Percentiles rank a stretch among this genome's conserved stretches.
These are phyloP conservation scores for Saturnispora saitoi DNA, from an alignment of 805 yeast species.

Conservation along the genomic window DNA sequence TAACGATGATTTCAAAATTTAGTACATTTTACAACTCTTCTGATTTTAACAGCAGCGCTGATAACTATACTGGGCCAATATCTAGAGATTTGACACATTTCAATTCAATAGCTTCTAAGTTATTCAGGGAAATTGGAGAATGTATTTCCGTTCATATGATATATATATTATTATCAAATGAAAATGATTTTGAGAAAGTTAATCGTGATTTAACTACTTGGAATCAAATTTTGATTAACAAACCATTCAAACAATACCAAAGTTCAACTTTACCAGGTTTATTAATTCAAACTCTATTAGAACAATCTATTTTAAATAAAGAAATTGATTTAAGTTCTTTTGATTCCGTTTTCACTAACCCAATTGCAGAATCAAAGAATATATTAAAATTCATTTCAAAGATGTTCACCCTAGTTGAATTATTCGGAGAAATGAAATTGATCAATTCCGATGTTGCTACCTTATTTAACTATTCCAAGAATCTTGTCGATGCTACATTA, in stretches of 20 bases:
- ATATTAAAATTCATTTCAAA: conserved; percentile 22
- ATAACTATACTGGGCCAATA: conserved; percentile 59
- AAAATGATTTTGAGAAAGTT: conserved; percentile 46
- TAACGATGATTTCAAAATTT: conserved; percentile 37
- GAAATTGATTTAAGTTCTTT: conserved; percentile 13
- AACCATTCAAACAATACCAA: conserved; percentile 61
- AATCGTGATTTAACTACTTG: conserved; percentile 41
- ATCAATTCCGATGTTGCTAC: conserved; percentile 12
- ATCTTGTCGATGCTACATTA: neutral
- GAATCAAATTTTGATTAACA: conserved; percentile 43
- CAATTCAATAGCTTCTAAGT: conserved; percentile 52
- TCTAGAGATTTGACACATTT: conserved; percentile 59
- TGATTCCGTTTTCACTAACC: conserved; percentile 15
- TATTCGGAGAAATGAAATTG: conserved; percentile 15
- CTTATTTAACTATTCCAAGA: conserved; percentile 7
- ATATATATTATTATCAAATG: conserved; percentile 41
- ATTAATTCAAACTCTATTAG: conserved; percentile 45
- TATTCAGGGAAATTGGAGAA: conserved; percentile 43
- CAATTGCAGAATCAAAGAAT: conserved; percentile 16
- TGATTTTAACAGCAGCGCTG: conserved; percentile 8
- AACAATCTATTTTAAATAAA: conserved; percentile 19
- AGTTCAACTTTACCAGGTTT: conserved; percentile 50
- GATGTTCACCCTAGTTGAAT: conserved; percentile 18
- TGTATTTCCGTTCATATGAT: conserved; percentile 44
- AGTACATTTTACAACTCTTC: conserved; percentile 33